Percentiles rank a stretch among this genome's conserved stretches.
Evolutionary conservation across 345 rosid species (phyloP).

Genomic region (Boechera divaricarpa): DNA sequence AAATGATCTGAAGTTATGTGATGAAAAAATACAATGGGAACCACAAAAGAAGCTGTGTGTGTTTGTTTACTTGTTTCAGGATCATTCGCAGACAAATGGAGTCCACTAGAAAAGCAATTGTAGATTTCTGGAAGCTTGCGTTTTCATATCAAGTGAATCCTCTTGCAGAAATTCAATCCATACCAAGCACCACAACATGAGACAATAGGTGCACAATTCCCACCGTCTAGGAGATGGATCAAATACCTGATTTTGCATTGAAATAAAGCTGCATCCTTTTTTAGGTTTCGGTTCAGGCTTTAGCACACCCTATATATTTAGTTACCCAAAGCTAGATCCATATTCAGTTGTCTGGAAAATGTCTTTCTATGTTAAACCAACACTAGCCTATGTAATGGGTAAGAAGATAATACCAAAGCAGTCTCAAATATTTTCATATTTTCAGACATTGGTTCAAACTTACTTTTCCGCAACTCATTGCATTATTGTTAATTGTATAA

Average conservation of each 20-base stretch:
- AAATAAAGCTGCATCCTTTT: conserved; percentile 8
- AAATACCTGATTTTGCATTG: conserved; percentile 15
- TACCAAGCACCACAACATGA: conserved; percentile 49
- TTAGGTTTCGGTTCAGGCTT: background rate
- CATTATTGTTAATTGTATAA: no score
- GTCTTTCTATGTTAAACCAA: background rate
- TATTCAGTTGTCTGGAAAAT: conserved; percentile 7
- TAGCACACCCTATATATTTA: background rate
- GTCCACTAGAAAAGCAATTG: conserved; percentile 58
- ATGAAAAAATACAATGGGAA: background rate
- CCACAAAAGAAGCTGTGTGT: background rate
- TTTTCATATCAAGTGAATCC: conserved; percentile 95
- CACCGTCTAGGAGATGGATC: conserved; percentile 19
- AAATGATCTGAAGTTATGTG: background rate
- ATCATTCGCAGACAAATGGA: conserved; percentile 50
- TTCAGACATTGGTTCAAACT: background rate
- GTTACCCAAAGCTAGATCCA: background rate
- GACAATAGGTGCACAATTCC: conserved; percentile 5
- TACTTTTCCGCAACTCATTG: background rate
- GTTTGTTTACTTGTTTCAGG: conserved; percentile 51
- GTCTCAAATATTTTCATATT: background rate
- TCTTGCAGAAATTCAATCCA: conserved; percentile 83
- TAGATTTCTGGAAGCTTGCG: conserved; percentile 87
- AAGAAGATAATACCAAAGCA: conserved; percentile 1
- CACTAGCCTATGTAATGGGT: background rate